Evolutionary conservation across 768 basidiomycete genomes (phyloP).

Genomic region (Panaeolus papilionaceus): DNA sequence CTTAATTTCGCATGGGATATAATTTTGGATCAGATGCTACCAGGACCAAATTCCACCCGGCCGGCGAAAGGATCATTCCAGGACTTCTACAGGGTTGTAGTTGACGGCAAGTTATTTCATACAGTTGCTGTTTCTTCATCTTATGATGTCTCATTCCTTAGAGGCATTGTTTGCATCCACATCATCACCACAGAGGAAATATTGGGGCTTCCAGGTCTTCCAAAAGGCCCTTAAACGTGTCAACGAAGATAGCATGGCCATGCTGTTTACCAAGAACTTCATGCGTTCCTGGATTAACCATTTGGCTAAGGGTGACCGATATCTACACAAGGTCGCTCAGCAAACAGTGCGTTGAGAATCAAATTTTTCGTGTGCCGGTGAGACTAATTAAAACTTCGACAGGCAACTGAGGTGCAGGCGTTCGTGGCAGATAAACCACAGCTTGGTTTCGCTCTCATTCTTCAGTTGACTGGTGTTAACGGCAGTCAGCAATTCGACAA

Average conservation of each 20-base stretch:
- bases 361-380: not conserved
- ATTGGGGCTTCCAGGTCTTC: conserved; percentile 96
- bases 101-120: conserved; percentile 75
- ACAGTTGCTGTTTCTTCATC: not conserved
- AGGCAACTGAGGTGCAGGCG: conserved; percentile 80
- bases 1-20: conserved; percentile 92
- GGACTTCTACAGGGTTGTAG: conserved; percentile 90
- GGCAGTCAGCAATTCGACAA: conserved; percentile 91
- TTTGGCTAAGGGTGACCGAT: conserved; percentile 84
- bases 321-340: conserved; percentile 87
- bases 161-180: conserved; percentile 88
- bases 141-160: conserved; percentile 37
- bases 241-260: conserved; percentile 69
- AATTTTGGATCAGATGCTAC: conserved; percentile 78
- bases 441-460: conserved; percentile 83
- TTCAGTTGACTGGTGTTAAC: conserved; percentile 83
- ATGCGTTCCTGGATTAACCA: conserved; percentile 99
- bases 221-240: conserved; percentile 77
- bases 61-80: conserved; percentile 70
- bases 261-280: conserved; percentile 93
- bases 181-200: conserved; percentile 87
- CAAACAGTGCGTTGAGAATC: conserved; percentile 64
- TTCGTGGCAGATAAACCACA: conserved; percentile 79
- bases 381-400: conserved; percentile 9
- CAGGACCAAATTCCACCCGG: conserved; percentile 44